Percentiles rank a stretch among this genome's conserved stretches.
Conservation (phyloP, 768 basidiomycete genomes). For the Auricularia auricula-judae region DNA sequence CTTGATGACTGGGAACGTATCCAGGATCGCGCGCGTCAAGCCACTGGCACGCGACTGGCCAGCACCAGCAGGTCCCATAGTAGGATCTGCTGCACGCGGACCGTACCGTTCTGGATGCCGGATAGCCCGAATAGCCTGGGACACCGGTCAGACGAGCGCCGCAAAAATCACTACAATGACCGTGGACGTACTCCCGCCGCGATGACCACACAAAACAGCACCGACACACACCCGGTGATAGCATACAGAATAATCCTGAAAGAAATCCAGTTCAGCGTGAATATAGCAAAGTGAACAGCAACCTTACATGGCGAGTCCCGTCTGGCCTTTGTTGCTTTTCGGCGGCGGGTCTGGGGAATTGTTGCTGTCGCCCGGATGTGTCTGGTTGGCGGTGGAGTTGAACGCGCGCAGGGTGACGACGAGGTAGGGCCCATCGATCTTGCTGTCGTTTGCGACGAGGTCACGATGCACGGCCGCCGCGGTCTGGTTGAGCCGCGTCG, state of each 20-base stretch:
- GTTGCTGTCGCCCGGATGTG: conserved; percentile 14
- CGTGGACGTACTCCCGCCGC: conserved; percentile 56
- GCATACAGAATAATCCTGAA: conserved; percentile 72
- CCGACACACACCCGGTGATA: conserved; percentile 82
- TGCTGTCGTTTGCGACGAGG: conserved; percentile 28
- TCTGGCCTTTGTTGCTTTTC: conserved; percentile 22
- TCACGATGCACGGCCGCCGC: conserved; percentile 27
- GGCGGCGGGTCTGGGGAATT: conserved; percentile 9
- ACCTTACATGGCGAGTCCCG: conserved; percentile 67
- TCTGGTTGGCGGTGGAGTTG: conserved; percentile 41
- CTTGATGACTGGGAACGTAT: conserved; percentile 91
- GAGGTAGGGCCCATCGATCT: conserved; percentile 43
- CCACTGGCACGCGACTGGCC: conserved; percentile 70
- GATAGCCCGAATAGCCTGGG: conserved; percentile 66
- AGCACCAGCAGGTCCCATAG: conserved; percentile 12
- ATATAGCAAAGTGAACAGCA: background rate
- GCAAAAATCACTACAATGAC: background rate
- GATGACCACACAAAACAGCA: conserved; percentile 76
- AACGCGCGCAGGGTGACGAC: conserved; percentile 57
- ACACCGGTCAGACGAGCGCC: conserved; percentile 4
- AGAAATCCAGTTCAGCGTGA: too few species aligned
- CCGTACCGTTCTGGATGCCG: conserved; percentile 90
- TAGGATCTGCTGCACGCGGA: conserved; percentile 38
- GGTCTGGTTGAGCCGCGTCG: conserved; percentile 48
- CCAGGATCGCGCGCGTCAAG: conserved; percentile 83